Evolutionary conservation across 192 early-diverging fungal species (phyloP).

Genomic region (Endogone sp.): DNA sequence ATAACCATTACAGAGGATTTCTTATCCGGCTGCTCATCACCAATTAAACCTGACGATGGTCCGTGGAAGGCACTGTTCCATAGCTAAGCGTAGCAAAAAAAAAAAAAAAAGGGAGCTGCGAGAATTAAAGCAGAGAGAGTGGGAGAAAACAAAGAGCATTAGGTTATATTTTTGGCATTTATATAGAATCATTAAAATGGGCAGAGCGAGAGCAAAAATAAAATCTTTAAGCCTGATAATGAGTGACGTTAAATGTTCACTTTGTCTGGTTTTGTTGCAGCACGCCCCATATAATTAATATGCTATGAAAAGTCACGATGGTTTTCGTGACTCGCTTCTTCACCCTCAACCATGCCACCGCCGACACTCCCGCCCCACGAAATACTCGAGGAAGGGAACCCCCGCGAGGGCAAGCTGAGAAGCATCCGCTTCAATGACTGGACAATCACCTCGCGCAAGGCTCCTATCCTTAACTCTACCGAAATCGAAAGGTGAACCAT

Average conservation of each 20-base stretch:
- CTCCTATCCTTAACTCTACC: constrained; percentile 47
- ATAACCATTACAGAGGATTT: neutral
- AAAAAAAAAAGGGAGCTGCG: neutral
- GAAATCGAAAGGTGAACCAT: constrained; percentile 50
- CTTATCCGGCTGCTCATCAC: neutral
- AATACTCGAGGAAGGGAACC: constrained; percentile 37
- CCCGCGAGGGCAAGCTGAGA: constrained; percentile 24
- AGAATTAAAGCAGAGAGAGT: neutral
- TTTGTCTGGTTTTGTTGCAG: no score
- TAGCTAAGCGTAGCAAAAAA: neutral
- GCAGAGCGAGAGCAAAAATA: no score
- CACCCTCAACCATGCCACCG: neutral
- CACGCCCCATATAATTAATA: no score
- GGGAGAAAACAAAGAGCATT: no score
- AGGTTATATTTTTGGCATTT: no score
- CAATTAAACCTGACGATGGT: neutral
- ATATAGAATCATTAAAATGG: no score
- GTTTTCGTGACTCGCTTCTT: no score
- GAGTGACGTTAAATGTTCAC: no score
- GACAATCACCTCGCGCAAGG: constrained; percentile 45
- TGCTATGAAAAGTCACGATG: no score
- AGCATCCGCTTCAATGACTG: constrained; percentile 46
- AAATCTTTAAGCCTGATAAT: no score
- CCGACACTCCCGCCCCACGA: constrained; percentile 12
- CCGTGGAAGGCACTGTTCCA: neutral